Conservation (phyloP, 2,329 filamentous ascomycete genomes). For the Talaromyces sp. region DNA sequence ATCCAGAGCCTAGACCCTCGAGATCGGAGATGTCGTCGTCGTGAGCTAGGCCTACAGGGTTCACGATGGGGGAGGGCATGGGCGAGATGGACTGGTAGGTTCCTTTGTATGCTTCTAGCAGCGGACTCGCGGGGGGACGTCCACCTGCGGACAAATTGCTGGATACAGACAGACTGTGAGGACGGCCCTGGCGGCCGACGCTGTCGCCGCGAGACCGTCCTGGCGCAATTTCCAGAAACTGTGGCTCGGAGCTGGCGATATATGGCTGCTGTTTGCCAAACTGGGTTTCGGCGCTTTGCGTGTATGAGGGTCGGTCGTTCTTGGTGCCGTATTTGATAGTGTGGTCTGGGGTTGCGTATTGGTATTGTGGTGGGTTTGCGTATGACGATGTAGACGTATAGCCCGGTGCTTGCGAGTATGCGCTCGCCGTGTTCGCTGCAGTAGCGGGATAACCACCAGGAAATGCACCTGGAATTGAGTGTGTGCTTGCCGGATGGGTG, state of each 20-base stretch:
- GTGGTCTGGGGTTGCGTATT: conserved; percentile 36
- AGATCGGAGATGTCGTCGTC: conserved; percentile 52
- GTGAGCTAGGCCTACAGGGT: conserved; percentile 45
- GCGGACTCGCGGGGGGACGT: conserved; percentile 67
- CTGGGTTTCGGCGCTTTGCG: conserved; percentile 21
- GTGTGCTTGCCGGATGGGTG: conserved; percentile 18
- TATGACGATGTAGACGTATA: conserved; percentile 19
- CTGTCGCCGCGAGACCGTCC: conserved; percentile 15
- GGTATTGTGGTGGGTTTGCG: conserved; percentile 27
- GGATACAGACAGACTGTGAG: conserved; percentile 32
- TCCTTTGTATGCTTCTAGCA: conserved; percentile 87
- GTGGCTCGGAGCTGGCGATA: conserved; percentile 21
- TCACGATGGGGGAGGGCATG: conserved; percentile 72
- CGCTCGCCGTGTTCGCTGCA: not conserved
- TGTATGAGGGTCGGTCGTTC: conserved; percentile 17
- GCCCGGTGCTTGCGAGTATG: conserved; percentile 3
- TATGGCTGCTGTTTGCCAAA: conserved; percentile 23
- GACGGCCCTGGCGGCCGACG: conserved; percentile 11
- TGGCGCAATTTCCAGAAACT: conserved; percentile 28
- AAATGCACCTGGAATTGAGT: conserved; percentile 12
- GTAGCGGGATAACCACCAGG: conserved; percentile 10
- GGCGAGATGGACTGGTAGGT: conserved; percentile 93
- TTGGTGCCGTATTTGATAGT: conserved; percentile 30
- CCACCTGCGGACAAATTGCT: conserved; percentile 34
- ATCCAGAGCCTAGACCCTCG: conserved; percentile 33